Base-by-base conservation (phyloP, 2,329 filamentous ascomycete genomes). In the Xylaria polymorpha region DNA sequence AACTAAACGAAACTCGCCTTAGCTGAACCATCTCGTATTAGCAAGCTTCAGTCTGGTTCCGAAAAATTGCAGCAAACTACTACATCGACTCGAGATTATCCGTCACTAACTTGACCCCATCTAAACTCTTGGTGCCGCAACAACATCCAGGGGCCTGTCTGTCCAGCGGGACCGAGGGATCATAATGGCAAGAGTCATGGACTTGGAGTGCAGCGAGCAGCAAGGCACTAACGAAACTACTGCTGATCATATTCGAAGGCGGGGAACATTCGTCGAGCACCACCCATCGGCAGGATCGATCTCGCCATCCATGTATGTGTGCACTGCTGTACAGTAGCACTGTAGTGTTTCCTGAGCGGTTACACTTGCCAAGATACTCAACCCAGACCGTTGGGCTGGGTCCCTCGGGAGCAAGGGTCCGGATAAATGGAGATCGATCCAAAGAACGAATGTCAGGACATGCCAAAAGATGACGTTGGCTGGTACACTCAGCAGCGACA, bases 381-480 rank as follows among this genome's bases (percentile, higher is more conserved):
- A 71, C 70, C 70, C 68, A 67, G 58, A 64, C 70, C 70, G 68
- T 67, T 72, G 70, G 70, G 65, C 66, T 70, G 70, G 68, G 70
- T 59, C 57, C 39, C 18, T 66, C 63, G 67, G 60, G 70, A 67
- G 63, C 70, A 66, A 70, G 70, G 70, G 68, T 68, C 22, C 68
- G 68, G 70, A 71, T 72, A 72, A 72, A 72, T 72, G 70, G 64
- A 66, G 67, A 70, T 72, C 67, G 61, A 68, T 67, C 67, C 53
- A 67, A 55, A 29, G 41, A 56, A 56, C 55, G 64, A 64, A 61
- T 67, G 44, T 58, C 62, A 68, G 64, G 29, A 46, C 50, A 67
- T 66, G 37, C 63, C 68, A 64, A 20, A 68, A 57, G 64, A 66
- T 66, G 68, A 64, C 58, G 67, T 65, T 66, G 55, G 44, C 48